Conservation (phyloP, 1,139 yeast species). For the Suhomyces maxii region DNA sequence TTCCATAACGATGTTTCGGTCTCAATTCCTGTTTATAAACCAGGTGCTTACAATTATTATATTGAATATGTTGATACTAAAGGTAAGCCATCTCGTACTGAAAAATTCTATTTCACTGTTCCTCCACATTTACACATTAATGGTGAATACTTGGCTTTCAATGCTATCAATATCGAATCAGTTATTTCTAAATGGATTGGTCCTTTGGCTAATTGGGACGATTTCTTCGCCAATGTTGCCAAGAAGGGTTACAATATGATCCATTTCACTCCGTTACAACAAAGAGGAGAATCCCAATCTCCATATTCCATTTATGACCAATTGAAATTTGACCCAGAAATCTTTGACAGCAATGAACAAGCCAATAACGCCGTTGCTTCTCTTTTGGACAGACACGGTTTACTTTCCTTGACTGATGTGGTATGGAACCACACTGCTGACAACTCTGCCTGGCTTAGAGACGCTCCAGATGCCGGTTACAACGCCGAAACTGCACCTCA, state of each 20-base stretch:
- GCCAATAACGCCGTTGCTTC: slow-evolving; percentile 29
- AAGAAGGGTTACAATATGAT: slow-evolving; percentile 89
- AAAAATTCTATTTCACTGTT: slow-evolving; percentile 71
- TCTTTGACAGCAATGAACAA: slow-evolving; percentile 49
- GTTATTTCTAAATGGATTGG: slow-evolving; percentile 94
- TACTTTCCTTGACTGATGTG: slow-evolving; percentile 83
- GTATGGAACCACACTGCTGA: slow-evolving; percentile 95
- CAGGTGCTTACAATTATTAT: slow-evolving; percentile 80
- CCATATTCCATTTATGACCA: slow-evolving; percentile 94
- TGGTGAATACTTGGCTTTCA: slow-evolving; percentile 62
- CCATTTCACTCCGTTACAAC: slow-evolving; percentile 91
- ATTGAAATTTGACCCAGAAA: slow-evolving; percentile 64
- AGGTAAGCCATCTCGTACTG: slow-evolving; percentile 41
- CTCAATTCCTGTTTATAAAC: slow-evolving; percentile 60
- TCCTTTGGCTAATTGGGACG: slow-evolving; percentile 60
- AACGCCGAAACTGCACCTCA: slow-evolving; percentile 88
- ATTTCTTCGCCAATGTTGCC: slow-evolving; percentile 58
- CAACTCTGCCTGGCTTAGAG: slow-evolving; percentile 80
- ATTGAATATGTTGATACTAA: slow-evolving; percentile 46
- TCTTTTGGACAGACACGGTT: slow-evolving; percentile 55
- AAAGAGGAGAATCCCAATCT: slow-evolving; percentile 84
- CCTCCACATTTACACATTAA: slow-evolving; percentile 71
- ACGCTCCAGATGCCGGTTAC: slow-evolving; percentile 90
- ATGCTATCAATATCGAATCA: slow-evolving; percentile 81
- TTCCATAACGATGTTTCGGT: slow-evolving; percentile 63